Evolutionary conservation across 805 yeast species (phyloP), one percentile per base, ranked within the genome.

Genomic region (Candida manassasensis): DNA sequence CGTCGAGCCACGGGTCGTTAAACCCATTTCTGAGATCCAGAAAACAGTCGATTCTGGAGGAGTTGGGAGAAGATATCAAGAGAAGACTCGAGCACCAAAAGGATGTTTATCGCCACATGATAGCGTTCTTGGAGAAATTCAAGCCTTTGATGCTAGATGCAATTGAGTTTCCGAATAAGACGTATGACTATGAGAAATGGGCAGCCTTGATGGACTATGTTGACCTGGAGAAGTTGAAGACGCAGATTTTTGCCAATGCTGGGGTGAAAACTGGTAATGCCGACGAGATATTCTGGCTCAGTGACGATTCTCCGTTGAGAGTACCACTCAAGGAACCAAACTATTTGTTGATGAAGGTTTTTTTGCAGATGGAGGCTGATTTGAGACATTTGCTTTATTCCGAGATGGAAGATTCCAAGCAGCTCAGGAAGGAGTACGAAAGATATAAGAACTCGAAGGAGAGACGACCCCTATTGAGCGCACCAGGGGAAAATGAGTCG

Each of bases 311-410:
- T 1, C 95, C 95, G 0, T 59, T 86, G 27, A 66, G 82, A 29
- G 75, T 71, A 37, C 93, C 93, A 0, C 60, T 82, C 25, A 72
- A 71, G 44, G 88, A 86, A 51, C 78, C 88, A 0, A 75, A 77
- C 38, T 84, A 75, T 47, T 71, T 84, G 22, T 52, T 72, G 19
- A 53, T 66, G 36, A 55, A 70, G 36, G 45, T 59, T 26, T 49
- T 62, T 22, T 37, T 37, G 32, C 48, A 50, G 16, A 45, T 59
- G 7, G 57, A 61, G 25, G 34, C 42, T 3, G 57, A 55, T 18
- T 35, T 54, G 22, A 30, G 32, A 24, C 28, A 36, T 27, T 22
- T 49, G 17, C 29, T 42, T 27, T 36, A 38, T 32, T 21, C 35
- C 2, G 50, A 40, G 25, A 31, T 42, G 11, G 27, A 34, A 18